phyloP scores from a whole-genome alignment of 495 filamentous ascomycete species.

The Opeltia flavorubescens region DNA sequence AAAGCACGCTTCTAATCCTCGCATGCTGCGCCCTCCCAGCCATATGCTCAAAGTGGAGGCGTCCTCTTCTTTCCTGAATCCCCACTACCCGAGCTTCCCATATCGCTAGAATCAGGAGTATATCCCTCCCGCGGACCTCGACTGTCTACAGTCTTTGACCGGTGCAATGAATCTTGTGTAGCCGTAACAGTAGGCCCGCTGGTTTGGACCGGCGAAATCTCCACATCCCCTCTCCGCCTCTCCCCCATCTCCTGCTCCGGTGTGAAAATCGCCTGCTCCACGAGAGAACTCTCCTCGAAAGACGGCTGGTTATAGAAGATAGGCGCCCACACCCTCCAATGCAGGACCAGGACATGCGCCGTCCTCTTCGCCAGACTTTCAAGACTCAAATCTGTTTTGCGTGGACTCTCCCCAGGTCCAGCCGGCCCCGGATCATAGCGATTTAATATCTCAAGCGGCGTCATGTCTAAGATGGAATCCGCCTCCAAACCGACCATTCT shows the following conservation, averaged over 20 bases:
- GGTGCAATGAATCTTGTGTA: neutral
- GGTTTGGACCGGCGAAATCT: conserved; percentile 4
- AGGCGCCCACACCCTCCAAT: conserved; percentile 79
- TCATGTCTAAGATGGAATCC: neutral
- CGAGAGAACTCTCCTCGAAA: conserved; percentile 10
- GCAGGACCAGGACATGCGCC: conserved; percentile 64
- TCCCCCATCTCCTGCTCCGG: neutral
- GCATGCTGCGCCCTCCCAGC: no score
- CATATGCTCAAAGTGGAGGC: neutral
- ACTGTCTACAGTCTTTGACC: neutral
- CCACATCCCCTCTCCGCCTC: conserved; percentile 8
- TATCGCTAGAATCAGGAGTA: neutral
- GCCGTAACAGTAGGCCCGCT: neutral
- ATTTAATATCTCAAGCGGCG: conserved; percentile 7
- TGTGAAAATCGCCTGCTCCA: neutral
- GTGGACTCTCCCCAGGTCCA: neutral
- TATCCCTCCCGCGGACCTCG: neutral
- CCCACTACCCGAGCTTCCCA: neutral
- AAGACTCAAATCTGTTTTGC: neutral
- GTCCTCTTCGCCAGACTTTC: conserved; percentile 51
- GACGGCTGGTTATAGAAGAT: conserved; percentile 37
- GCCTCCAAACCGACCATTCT: conserved; percentile 1
- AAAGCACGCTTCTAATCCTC: no score
- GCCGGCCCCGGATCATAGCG: neutral
- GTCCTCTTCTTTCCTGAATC: neutral